Evolutionary conservation across 345 rosid genomes (phyloP), one percentile per base, ranked within the genome.

Genomic region (Euphorbia tirucalli): DNA sequence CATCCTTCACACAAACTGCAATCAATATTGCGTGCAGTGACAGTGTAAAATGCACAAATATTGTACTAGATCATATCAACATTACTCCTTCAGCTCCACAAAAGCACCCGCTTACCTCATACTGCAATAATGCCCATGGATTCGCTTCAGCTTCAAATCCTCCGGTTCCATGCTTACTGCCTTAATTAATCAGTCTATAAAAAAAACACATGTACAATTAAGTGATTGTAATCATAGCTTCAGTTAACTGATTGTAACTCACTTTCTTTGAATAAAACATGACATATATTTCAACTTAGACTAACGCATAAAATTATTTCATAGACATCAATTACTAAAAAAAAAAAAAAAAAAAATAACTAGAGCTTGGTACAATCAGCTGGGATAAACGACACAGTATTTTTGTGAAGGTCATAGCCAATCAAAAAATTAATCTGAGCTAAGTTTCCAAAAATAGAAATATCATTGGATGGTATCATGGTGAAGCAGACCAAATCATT

Each of bases 381-480:
- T 31, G 82, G 85, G 74, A 25, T 72, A 69, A 86, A 86, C 31
- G 83, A 85, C n/a, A 86, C 79, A 1, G 57, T 73, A 49, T 54
- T 79, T 43, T 71, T 37, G 66, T 49, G 61, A 28, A 85, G 81
- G 60, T 89, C 93, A 61, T 75, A 87, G 7, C 85, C 83, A 2
- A 87, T 72, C 66, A 77, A 24, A 21, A 75, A 81, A 22, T 87
- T 58, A 79, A 70, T 75, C 77, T 82, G 90, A 41, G 82, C 72
- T 54, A 85, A 28, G 73, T 74, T 85, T 6, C 89, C 93, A 16
- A 75, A 64, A 11, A 81, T 77, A 48, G 81, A 69, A 18, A 82
- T 18, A 6, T 76, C 68, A 52, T 69, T 66, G 0, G 83, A 48
- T 1, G 83, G 77, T 4, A 66, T 18, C 48, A 85, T 74, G 19